These are phyloP conservation scores for Actinidia chinensis DNA, from an alignment of 179 eudicot genomes.

Conservation along the genomic window DNA sequence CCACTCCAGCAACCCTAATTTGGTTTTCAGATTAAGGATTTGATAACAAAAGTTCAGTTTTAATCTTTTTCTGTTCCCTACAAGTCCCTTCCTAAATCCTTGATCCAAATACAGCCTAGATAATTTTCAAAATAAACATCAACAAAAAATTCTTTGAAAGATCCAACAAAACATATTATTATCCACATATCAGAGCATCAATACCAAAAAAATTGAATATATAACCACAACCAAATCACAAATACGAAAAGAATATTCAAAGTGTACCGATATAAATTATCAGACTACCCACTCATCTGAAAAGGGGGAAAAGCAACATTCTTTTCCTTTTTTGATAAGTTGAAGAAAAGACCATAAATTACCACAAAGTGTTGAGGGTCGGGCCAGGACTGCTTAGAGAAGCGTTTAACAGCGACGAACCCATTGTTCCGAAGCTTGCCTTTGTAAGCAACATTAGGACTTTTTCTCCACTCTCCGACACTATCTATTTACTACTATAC, in stretches of 20 bases:
- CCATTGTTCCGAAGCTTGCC: constrained; percentile 61
- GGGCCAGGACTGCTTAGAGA: constrained; percentile 92
- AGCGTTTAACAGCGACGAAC: constrained; percentile 76
- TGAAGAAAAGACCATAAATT: constrained; percentile 1
- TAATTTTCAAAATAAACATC: not conserved
- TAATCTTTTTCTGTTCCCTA: no score
- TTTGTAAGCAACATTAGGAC: constrained; percentile 87
- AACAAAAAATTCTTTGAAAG: not conserved
- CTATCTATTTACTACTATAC: constrained; percentile 70
- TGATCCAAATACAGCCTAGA: no score
- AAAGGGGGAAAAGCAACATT: no score
- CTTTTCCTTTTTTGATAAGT: no score
- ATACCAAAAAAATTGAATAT: not conserved
- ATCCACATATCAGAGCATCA: not conserved
- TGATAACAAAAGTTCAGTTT: no score
- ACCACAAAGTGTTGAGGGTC: constrained; percentile 89
- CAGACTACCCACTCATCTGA: no score
- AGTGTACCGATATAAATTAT: not conserved
- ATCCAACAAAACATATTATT: not conserved
- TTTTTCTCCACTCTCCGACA: constrained; percentile 91
- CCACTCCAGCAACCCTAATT: not conserved
- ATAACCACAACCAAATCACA: not conserved
- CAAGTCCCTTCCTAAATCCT: no score
- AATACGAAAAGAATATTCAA: not conserved
- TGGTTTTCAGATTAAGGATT: no score